Conservation (phyloP, 305 asterid species). For the Rubia balearica region DNA sequence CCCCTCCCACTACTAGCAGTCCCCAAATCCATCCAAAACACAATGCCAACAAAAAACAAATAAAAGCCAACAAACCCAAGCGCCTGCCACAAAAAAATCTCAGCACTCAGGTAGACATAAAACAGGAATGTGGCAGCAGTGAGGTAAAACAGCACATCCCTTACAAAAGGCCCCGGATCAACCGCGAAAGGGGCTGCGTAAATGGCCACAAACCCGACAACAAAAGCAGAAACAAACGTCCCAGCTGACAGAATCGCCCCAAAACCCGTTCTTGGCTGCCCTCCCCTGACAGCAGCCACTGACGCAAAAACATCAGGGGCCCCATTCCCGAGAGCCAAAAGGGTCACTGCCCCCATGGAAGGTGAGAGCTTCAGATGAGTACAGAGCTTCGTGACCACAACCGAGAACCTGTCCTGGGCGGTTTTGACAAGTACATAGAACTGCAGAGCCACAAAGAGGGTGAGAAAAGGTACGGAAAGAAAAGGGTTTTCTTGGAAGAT, state of each 20-base stretch:
- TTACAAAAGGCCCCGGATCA: slow-evolving; percentile 72
- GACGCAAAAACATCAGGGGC: slow-evolving; percentile 97
- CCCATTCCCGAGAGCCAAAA: slow-evolving; percentile 85
- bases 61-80: slow-evolving; percentile 86
- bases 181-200: slow-evolving; percentile 82
- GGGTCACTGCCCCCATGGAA: slow-evolving; percentile 96
- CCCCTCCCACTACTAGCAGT: slow-evolving; percentile 14
- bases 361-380: slow-evolving; percentile 62
- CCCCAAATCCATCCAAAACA: slow-evolving; percentile 85
- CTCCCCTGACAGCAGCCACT: slow-evolving; percentile 84
- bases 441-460: slow-evolving; percentile 47
- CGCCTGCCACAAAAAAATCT: slow-evolving; percentile 95
- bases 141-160: slow-evolving; percentile 87
- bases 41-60: slow-evolving; percentile 79
- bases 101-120: slow-evolving; percentile 89
- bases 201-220: slow-evolving; percentile 90
- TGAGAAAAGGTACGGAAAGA: slow-evolving; percentile 59
- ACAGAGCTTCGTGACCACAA: slow-evolving; percentile 71
- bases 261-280: slow-evolving; percentile 84
- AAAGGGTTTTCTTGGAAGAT: slow-evolving; percentile 35
- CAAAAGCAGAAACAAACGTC: slow-evolving; percentile 89
- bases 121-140: slow-evolving; percentile 70
- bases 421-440: slow-evolving; percentile 82
- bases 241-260: slow-evolving; percentile 97
- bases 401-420: slow-evolving; percentile 83